Base-by-base conservation (phyloP, 202 grass and related monocot species). In the Eragrostis tef region DNA sequence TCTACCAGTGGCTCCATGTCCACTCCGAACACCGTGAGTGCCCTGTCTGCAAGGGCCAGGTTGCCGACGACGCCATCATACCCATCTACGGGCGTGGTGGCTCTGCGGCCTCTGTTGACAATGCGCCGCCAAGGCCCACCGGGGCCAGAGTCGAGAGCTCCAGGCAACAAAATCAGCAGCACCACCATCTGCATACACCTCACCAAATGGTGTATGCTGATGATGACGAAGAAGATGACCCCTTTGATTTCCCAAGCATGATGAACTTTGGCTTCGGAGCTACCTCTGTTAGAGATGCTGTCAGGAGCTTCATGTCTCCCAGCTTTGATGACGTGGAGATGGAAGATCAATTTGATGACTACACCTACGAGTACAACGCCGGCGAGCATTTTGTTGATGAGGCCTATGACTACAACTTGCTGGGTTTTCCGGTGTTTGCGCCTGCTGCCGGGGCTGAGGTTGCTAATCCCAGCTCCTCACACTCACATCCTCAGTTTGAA, bases 1-100 rank as follows among this genome's bases (percentile, higher is more conserved):
- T 97, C 52, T 94, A 97, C 26, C 91, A 94, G 65, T 97, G 94
- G 94, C 83, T 97, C 48, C 91, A 97, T 31, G 68, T 94, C 41
- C 94, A 97, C 67, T 92, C 91, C 8, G 53, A 88, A 59, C 87
- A 94, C 71, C 89, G 86, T 19, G 91, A 94, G 65, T 97, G 94
- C 52, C 94, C 94, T 48, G 91, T 97, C 17, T 97, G 94, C 87
- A 97, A 94, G 77, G 94, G 94, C 8, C 83, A 92, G 63, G 89
- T 97, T 25, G 87, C 87, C 0, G 89, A 97, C 4, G 82, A 90
- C 43, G 79, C 90, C 13, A 88, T 87, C 27, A 88, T 88, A 52
- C 94, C 94, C 29, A 94, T 97, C 64, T 97, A 94, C 74, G 94
- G 94, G 0, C 91, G 94, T 34, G 94, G 94, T 21, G 89, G 85